phyloP scores from a whole-genome alignment of 2,329 filamentous ascomycete species.

The Colletotrichum tropicale region DNA sequence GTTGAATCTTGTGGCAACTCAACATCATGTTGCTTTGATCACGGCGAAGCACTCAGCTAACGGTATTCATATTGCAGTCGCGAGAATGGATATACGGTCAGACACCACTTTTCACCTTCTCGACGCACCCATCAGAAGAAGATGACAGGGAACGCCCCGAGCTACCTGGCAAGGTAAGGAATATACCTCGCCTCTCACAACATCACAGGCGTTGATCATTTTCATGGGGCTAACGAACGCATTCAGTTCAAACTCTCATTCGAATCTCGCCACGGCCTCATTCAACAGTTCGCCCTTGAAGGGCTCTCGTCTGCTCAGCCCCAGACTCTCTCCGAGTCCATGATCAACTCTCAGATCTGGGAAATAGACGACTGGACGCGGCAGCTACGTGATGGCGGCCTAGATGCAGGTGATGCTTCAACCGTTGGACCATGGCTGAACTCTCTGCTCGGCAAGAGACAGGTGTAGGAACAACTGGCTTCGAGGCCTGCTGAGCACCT shows the following conservation, averaged over 20 bases:
- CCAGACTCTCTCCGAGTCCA: not conserved
- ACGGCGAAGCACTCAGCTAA: not conserved
- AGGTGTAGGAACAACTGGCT: not conserved
- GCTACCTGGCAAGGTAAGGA: conserved; percentile 50
- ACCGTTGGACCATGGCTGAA: conserved; percentile 16
- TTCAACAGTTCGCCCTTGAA: conserved; percentile 35
- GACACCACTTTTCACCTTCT: conserved; percentile 82
- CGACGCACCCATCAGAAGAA: conserved; percentile 62
- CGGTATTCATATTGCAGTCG: conserved; percentile 44
- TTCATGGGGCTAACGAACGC: not conserved
- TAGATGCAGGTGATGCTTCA: not conserved
- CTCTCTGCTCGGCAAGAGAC: not conserved
- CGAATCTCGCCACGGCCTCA: conserved; percentile 39
- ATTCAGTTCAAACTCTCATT: conserved; percentile 33
- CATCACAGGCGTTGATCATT: not conserved
- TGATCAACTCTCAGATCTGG: conserved; percentile 12
- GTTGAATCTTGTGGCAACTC: conserved; percentile 31
- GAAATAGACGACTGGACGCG: conserved; percentile 18
- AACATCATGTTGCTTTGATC: not conserved
- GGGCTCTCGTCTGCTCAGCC: not conserved
- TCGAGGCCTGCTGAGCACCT: not conserved
- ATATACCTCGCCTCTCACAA: not conserved
- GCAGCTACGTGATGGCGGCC: not conserved
- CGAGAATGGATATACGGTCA: conserved; percentile 81
- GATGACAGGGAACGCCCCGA: conserved; percentile 61